Base-by-base conservation (phyloP, 106 monocot species). In the Alisma plantagoaquatica region DNA sequence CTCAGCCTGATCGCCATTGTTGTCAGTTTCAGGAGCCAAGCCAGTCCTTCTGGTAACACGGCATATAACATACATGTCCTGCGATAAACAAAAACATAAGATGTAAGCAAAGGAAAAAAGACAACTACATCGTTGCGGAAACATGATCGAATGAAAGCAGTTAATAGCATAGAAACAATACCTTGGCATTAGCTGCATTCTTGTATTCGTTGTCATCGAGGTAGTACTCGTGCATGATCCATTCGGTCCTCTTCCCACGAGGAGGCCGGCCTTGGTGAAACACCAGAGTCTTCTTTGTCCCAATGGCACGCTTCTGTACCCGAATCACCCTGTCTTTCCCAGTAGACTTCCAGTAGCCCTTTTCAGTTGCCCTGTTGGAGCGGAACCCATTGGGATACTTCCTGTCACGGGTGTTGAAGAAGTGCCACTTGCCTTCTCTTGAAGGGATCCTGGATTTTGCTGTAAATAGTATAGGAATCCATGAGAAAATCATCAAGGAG, bases 181-280 rank as follows among this genome's bases (percentile, higher is more conserved):
- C 91, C 91, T 81, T 78, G 46, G 51, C 24, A 27, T 61, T 18
- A 33, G 73, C 60, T 44, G 42, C 29, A 27, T 29, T 31, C 70
- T 60, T 75, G 46, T 57, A 77, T 29, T 91, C 74, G 30, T 56
- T 77, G 23, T 84, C 80, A 61, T 77, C 52, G 43, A 84, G 52
- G 61, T 72, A 63, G 49, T 72, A 91, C 46, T 91, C 90, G 63
- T 91, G 90, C 90, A 91, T 91, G 31, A 84, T 91, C 90, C 90
- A 91, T 56, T 84, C 84, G 8, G 80, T 72, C 31, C 80, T 76
- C 49, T 66, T 77, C 63, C 90, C 90, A 66, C 21, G 4, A 42
- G 90, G 90, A 62, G 90, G 90, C 19, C 83, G 67, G 2, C 91
- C 91, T 67, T 77, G 19, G 64, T 91, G 84, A 32, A 91, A 91